These are phyloP conservation scores for Microcyclospora tardicrescens DNA, from an alignment of 2,329 filamentous ascomycete species.

Conservation along the genomic window DNA sequence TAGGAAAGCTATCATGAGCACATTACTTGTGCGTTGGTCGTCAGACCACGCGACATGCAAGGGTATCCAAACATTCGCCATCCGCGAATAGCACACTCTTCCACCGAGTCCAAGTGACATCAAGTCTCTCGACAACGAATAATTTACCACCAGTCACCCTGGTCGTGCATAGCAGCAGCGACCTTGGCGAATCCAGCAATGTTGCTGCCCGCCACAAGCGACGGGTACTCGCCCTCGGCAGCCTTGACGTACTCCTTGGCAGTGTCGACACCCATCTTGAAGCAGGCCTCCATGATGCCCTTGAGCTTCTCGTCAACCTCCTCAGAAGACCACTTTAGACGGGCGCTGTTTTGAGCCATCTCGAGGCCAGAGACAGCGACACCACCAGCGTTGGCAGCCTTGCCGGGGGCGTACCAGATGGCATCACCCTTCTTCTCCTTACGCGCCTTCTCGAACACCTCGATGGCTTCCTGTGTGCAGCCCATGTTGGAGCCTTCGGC, in stretches of 20 bases:
- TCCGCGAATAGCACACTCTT: too few species aligned
- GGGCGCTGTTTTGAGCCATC: constrained; percentile 95
- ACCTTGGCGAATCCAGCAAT: constrained; percentile 98
- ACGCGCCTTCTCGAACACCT: constrained; percentile 73
- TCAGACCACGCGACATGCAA: too few species aligned
- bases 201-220: constrained; percentile 84
- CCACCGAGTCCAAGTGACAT: too few species aligned
- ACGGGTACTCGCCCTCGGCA: constrained; percentile 72
- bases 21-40: too few species aligned
- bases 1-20: too few species aligned
- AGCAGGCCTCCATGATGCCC: constrained; percentile 88
- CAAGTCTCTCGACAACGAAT: background rate
- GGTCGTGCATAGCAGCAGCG: constrained; percentile 82
- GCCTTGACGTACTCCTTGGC: constrained; percentile 76
- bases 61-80: too few species aligned
- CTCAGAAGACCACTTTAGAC: constrained; percentile 73
- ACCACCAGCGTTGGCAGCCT: constrained; percentile 95
- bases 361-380: constrained; percentile 94
- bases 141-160: constrained; percentile 81
- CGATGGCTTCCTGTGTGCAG: constrained; percentile 89
- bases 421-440: constrained; percentile 54
- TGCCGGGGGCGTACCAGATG: constrained; percentile 91
- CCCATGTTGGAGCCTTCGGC: constrained; percentile 99
- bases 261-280: constrained; percentile 76
- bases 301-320: constrained; percentile 88